Conservation (phyloP, 225 moss, liverwort and hornwort species). For the Pseudisothecium myosuroides region DNA sequence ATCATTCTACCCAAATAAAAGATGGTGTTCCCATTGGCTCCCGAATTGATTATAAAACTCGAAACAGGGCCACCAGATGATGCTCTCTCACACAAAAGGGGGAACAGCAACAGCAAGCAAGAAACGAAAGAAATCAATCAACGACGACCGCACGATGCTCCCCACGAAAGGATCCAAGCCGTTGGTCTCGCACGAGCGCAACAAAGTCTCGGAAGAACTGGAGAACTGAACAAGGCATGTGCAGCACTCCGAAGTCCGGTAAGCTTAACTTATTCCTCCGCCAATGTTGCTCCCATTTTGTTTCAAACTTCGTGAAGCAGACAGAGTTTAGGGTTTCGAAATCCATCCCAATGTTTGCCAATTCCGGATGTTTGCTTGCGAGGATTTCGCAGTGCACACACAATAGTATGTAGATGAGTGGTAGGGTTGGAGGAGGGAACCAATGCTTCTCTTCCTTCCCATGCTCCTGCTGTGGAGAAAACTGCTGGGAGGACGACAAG, state of each 20-base stretch:
- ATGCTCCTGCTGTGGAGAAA: background rate
- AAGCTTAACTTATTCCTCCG: background rate
- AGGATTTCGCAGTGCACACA: background rate
- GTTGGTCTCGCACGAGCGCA: background rate
- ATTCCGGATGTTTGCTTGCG: background rate
- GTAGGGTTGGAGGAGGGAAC: background rate
- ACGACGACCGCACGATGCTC: background rate
- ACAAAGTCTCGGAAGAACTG: background rate
- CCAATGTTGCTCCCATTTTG: background rate
- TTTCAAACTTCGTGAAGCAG: background rate
- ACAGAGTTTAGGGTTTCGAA: background rate
- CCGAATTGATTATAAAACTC: background rate
- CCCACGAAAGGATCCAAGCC: background rate
- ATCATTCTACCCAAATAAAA: background rate
- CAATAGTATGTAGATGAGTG: background rate
- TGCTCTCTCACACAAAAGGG: background rate
- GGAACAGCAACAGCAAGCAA: background rate
- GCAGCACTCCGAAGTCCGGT: background rate
- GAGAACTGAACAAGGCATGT: background rate
- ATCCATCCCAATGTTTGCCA: background rate
- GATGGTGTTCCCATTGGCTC: background rate
- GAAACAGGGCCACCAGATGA: background rate
- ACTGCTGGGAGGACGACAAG: background rate
- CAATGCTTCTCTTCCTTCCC: background rate
- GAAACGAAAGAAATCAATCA: background rate